These are phyloP conservation scores for Chaetoscypha palmicola DNA, from an alignment of 2,329 filamentous ascomycete genomes.

Conservation along the genomic window DNA sequence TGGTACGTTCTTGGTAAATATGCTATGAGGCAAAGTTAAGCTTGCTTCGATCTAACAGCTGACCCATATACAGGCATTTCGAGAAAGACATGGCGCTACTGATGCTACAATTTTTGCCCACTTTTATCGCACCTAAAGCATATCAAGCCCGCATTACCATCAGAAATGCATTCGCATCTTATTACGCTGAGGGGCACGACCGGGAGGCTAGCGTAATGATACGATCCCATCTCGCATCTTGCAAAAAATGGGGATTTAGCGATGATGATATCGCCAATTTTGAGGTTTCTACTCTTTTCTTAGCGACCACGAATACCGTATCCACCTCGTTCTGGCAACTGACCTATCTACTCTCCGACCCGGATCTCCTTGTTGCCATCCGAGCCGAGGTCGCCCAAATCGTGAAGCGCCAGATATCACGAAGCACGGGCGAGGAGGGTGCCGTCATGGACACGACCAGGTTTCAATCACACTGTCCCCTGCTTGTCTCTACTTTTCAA, in stretches of 20 bases:
- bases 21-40: background rate
- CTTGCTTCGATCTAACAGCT: no score
- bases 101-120: slow-evolving; percentile 31
- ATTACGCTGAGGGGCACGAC: slow-evolving; percentile 28
- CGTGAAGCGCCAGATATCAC: slow-evolving; percentile 4
- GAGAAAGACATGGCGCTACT: slow-evolving; percentile 28
- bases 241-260: slow-evolving; percentile 28
- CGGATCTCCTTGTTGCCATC: slow-evolving; percentile 26
- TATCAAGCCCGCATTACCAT: slow-evolving; percentile 33
- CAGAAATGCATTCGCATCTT: slow-evolving; percentile 30
- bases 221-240: slow-evolving; percentile 26
- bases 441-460: slow-evolving; percentile 17
- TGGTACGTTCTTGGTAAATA: slow-evolving; percentile 21
- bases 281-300: slow-evolving; percentile 31
- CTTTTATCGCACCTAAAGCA: slow-evolving; percentile 30
- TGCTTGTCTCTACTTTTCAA: slow-evolving; percentile 39
- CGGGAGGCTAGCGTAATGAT: slow-evolving; percentile 25
- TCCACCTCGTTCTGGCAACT: slow-evolving; percentile 37
- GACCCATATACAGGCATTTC: slow-evolving; percentile 21
- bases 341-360: slow-evolving; percentile 29
- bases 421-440: slow-evolving; percentile 9
- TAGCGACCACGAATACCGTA: slow-evolving; percentile 33
- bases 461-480: slow-evolving; percentile 35
- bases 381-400: slow-evolving; percentile 29
- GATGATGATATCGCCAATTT: slow-evolving; percentile 29